Conservation (phyloP, 352 stramenopile genomes). For the Saprolegnia diclina region DNA sequence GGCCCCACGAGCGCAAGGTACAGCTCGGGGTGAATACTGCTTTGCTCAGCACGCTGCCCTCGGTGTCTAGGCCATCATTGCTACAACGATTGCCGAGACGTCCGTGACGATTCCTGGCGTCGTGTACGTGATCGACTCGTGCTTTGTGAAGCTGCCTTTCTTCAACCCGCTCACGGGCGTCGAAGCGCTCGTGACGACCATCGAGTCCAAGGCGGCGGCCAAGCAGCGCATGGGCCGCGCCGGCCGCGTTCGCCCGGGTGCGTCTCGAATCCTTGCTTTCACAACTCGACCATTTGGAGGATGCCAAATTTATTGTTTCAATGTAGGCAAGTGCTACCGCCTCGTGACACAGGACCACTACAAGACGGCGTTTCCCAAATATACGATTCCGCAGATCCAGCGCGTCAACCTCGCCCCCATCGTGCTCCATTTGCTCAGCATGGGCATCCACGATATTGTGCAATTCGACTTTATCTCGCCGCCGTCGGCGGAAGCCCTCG, state of each 20-base stretch:
- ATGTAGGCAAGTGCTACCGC: conserved; percentile 63
- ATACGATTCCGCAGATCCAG: conserved; percentile 80
- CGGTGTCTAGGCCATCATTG: conserved; percentile 42
- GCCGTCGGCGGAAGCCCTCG: conserved; percentile 59
- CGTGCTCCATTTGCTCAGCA: conserved; percentile 66
- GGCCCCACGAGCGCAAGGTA: conserved; percentile 68
- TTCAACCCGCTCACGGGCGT: conserved; percentile 79
- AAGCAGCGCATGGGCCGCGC: conserved; percentile 94
- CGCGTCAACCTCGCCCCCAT: conserved; percentile 69
- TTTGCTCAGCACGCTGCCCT: background rate
- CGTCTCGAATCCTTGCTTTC: background rate
- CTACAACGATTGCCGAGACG: conserved; percentile 93
- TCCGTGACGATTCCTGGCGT: conserved; percentile 98
- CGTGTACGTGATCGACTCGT: conserved; percentile 69
- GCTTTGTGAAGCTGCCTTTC: conserved; percentile 78
- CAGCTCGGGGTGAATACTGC: too few species aligned
- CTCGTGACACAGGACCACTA: conserved; percentile 63
- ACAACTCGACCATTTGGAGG: background rate
- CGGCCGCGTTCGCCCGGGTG: conserved; percentile 67
- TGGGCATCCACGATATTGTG: conserved; percentile 80
- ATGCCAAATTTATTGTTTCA: background rate
- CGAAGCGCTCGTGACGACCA: conserved; percentile 87
- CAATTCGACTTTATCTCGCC: conserved; percentile 82
- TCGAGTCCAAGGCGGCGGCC: conserved; percentile 93
- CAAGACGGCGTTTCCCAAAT: conserved; percentile 37